phyloP scores from a whole-genome alignment of 2,329 filamentous ascomycete species.

The Ophiocordyceps camponoti-leonardi region DNA sequence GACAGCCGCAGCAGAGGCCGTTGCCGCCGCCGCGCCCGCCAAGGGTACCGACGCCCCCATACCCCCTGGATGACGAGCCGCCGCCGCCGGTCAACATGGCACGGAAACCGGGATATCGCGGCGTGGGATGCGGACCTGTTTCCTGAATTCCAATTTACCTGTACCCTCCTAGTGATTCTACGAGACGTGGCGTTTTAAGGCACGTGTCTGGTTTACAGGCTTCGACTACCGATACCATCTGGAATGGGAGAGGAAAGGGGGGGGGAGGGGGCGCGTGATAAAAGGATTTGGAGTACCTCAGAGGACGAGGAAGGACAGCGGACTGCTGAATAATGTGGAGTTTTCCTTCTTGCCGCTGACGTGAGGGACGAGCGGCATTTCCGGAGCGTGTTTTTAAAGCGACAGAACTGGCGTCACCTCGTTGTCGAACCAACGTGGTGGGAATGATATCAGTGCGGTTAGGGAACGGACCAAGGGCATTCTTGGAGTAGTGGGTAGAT shows the following conservation, averaged over 20 bases:
- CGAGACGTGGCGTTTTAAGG: neutral
- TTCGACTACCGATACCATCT: neutral
- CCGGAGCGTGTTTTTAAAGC: too few relatives aligned
- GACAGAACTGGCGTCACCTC: too few relatives aligned
- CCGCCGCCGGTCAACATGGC: constrained; percentile 76
- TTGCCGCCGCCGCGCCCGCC: constrained; percentile 15
- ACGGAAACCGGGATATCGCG: constrained; percentile 56
- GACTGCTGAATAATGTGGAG: too few relatives aligned
- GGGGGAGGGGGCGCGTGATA: neutral
- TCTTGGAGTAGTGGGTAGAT: too few relatives aligned
- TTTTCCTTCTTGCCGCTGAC: neutral
- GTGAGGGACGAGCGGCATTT: neutral
- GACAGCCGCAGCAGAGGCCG: constrained; percentile 8
- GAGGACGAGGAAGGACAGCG: too few relatives aligned
- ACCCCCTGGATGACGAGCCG: constrained; percentile 62
- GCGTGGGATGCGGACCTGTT: neutral
- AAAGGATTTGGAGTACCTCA: neutral
- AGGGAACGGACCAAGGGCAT: too few relatives aligned
- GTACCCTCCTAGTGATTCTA: neutral
- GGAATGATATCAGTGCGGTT: neutral
- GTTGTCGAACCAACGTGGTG: neutral
- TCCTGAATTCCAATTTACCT: neutral
- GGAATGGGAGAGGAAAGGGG: neutral
- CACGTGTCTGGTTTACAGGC: neutral
- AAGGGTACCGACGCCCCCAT: constrained; percentile 40